These are phyloP conservation scores for Pythium grandisporangium DNA, from an alignment of 352 stramenopile species.

Conservation along the genomic window DNA sequence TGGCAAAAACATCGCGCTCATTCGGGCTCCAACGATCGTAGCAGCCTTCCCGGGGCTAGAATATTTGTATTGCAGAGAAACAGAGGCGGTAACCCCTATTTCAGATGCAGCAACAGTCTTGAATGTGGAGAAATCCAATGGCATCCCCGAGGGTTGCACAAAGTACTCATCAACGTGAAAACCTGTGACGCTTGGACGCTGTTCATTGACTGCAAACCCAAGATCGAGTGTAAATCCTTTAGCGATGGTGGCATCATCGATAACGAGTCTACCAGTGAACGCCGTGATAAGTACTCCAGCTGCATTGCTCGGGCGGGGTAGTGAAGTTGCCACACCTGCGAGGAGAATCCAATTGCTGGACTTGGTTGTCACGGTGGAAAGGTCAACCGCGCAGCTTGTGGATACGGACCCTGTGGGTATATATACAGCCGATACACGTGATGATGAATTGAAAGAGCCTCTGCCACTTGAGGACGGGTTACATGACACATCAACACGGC, in stretches of 20 bases:
- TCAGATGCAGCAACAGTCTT: slow-evolving; percentile 2
- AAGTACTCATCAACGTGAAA: slow-evolving; percentile 31
- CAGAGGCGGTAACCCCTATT: slow-evolving; percentile 9
- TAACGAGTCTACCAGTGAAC: slow-evolving; percentile 42
- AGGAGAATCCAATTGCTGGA: slow-evolving; percentile 22
- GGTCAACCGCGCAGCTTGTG: slow-evolving; percentile 14
- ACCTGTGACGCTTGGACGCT: slow-evolving; percentile 5
- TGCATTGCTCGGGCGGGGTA: slow-evolving; percentile 2
- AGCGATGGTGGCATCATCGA: slow-evolving; percentile 30
- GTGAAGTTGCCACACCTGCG: slow-evolving; percentile 14
- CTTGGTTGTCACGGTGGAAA: slow-evolving; percentile 13
- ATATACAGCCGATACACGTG: slow-evolving; percentile 26
- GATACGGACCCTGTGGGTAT: slow-evolving; percentile 17
- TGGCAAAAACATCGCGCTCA: background rate
- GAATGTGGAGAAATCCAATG: slow-evolving; percentile 42
- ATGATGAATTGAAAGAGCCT: slow-evolving; percentile 35
- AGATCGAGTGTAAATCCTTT: slow-evolving; percentile 43
- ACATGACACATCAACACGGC: too few relatives aligned
- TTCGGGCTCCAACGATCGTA: slow-evolving; percentile 27
- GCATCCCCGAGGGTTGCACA: slow-evolving; percentile 28
- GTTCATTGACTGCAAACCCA: slow-evolving; percentile 19
- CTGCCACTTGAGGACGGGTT: too few relatives aligned
- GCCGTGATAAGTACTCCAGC: slow-evolving; percentile 29
- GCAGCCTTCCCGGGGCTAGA: slow-evolving; percentile 28
- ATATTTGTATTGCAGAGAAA: slow-evolving; percentile 20